Percentiles rank a stretch among this genome's conserved stretches.
Conservation (phyloP, 805 yeast species). For the Candida lessepsii region DNA sequence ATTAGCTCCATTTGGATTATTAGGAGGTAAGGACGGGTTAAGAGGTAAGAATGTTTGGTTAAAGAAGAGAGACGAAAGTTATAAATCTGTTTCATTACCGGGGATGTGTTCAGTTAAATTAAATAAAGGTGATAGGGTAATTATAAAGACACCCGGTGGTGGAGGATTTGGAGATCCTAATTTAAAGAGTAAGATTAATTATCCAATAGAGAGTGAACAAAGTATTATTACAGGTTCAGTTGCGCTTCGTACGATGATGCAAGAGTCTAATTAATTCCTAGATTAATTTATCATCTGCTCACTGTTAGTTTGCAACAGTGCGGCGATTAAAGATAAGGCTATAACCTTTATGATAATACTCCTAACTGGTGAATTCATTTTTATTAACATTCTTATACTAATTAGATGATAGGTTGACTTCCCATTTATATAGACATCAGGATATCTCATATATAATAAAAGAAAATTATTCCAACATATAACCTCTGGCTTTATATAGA, state of each 20-base stretch:
- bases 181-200: slow-evolving; percentile 15
- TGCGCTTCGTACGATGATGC: slow-evolving; percentile 31
- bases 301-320: no score
- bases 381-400: no score
- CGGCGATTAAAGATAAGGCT: no score
- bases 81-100: slow-evolving; percentile 27
- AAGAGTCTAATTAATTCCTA: slow-evolving; percentile 33
- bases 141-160: slow-evolving; percentile 44
- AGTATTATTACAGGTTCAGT: slow-evolving; percentile 36
- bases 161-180: slow-evolving; percentile 39
- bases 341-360: no score
- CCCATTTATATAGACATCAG: no score
- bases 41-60: slow-evolving; percentile 55
- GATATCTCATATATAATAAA: no score
- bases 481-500: no score
- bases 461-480: no score
- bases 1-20: slow-evolving; percentile 79
- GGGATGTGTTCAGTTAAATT: slow-evolving; percentile 35
- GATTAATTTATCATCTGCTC: no score
- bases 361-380: no score
- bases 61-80: slow-evolving; percentile 19
- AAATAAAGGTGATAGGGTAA: slow-evolving; percentile 39
- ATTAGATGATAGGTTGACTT: no score
- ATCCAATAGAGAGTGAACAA: slow-evolving; percentile 21
- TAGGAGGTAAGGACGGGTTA: slow-evolving; percentile 76